Conservation (phyloP, 192 early-diverging fungal species). For the Rhizophagus prolifer region DNA sequence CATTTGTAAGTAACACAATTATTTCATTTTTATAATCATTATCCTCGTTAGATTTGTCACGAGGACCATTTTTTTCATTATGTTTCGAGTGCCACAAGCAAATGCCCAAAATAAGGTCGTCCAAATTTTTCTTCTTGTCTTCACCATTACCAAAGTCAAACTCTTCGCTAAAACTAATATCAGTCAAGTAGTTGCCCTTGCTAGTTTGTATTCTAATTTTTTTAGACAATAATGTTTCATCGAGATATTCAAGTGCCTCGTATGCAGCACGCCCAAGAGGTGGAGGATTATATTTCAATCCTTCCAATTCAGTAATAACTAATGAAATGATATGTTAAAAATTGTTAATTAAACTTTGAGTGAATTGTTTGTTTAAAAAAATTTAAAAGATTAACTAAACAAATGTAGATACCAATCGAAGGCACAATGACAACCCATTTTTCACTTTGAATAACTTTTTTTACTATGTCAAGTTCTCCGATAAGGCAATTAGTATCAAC, state of each 20-base stretch:
- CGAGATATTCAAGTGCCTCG: conserved; percentile 47
- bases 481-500: conserved; percentile 63
- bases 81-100: conserved; percentile 54
- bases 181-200: conserved; percentile 53
- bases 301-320: conserved; percentile 61
- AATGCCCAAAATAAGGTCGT: conserved; percentile 54
- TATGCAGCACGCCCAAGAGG: conserved; percentile 48
- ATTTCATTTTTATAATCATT: neutral
- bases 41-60: neutral
- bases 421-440: conserved; percentile 56
- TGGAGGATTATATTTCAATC: conserved; percentile 48
- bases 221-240: conserved; percentile 36
- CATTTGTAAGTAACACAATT: conserved; percentile 52
- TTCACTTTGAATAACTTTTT: conserved; percentile 41
- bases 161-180: conserved; percentile 47
- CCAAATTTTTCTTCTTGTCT: conserved; percentile 57
- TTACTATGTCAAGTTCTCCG: conserved; percentile 46
- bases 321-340: neutral
- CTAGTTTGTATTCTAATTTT: conserved; percentile 54
- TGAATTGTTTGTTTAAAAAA: neutral
- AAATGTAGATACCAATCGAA: conserved; percentile 43
- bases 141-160: conserved; percentile 45
- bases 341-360: neutral
- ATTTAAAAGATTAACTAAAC: neutral
- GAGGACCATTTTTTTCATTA: neutral